Evolutionary conservation across 768 basidiomycete genomes (phyloP), one percentile per base, ranked within the genome.

Genomic region (Royoungia palumana): DNA sequence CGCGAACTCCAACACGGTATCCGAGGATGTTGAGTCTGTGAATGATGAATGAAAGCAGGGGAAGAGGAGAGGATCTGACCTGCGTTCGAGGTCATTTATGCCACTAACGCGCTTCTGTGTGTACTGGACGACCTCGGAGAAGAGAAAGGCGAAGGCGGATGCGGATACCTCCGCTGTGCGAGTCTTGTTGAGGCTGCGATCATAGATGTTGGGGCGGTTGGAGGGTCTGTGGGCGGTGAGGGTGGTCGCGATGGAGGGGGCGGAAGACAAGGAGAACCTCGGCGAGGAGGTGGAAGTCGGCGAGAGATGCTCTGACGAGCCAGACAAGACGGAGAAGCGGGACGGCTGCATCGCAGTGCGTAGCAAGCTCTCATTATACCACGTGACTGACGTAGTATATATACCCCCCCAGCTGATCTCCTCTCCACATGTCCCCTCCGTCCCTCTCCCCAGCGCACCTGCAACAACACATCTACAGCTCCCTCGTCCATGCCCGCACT

Each of bases 51-150:
- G 56, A 42, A 43, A 35, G 36, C 2, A 42, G 35, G 7, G 16
- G 25, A 24, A 28, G 16, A 32, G 35, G 19, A 2, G 34, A 38
- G 39, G 12, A 49, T 16, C 80, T 49, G 45, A 93, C 94, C 90
- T 84, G 58, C 88, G 80, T 70, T 99, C 96, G 53, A 99, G 77
- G 68, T 98, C 96, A 65, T 90, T 88, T 54, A 99, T 94, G 7
- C 94, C 95, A 59, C 81, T 82, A 44, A 97, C 95, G 44, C 93
- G 82, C 62, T 91, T 94, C 72, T 98, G 96, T 1, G 92, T 95
- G 70, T 98, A 98, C 67, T 94, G 87, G 2, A 99, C 86, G 12
- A 94, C 75, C 70, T 98, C 94, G 5, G 89, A 88, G 69, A 97
- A 94, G 49, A 98, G 76, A 64, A 96, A 98, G 0, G 87, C 78